These are phyloP conservation scores for Moesziomyces antarcticus DNA, from an alignment of 1,284 basidiomycete genomes.

Conservation along the genomic window DNA sequence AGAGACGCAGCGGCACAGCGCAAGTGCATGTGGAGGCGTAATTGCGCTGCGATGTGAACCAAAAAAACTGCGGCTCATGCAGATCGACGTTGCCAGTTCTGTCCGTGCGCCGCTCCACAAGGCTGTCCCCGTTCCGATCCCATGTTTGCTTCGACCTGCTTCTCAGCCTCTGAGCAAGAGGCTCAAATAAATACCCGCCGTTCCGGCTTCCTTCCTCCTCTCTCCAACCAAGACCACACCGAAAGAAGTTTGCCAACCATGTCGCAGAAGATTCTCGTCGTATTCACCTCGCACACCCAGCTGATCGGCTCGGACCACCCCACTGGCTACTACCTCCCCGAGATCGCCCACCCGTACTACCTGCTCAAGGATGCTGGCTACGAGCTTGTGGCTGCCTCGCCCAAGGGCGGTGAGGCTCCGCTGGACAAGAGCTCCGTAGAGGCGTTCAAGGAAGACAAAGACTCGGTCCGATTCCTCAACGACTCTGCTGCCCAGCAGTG, in stretches of 20 bases:
- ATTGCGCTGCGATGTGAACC: too few species aligned
- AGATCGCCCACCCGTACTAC: conserved; percentile 85
- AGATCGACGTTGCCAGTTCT: too few species aligned
- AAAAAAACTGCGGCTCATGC: too few species aligned
- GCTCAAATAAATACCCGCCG: too few species aligned
- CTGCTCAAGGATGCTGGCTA: conserved; percentile 73
- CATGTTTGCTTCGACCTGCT: too few species aligned
- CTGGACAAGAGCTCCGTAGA: conserved; percentile 75
- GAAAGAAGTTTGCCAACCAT: conserved; percentile 5
- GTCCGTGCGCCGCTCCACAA: too few species aligned
- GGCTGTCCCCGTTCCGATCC: too few species aligned
- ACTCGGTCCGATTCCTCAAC: conserved; percentile 75
- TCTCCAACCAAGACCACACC: not conserved
- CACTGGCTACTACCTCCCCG: conserved; percentile 71
- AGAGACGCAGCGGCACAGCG: too few species aligned
- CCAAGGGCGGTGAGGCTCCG: conserved; percentile 78
- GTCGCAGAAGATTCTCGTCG: conserved; percentile 74
- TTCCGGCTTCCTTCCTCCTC: too few species aligned
- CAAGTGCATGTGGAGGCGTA: too few species aligned
- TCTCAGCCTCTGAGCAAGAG: too few species aligned
- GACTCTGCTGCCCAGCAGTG: conserved; percentile 74
- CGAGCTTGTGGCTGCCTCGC: conserved; percentile 78
- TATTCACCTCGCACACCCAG: conserved; percentile 78
- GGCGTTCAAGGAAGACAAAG: conserved; percentile 73
- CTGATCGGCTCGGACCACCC: conserved; percentile 73